Evolutionary conservation across 2,329 filamentous ascomycete genomes (phyloP).

Genomic region (Fusarium foetens): DNA sequence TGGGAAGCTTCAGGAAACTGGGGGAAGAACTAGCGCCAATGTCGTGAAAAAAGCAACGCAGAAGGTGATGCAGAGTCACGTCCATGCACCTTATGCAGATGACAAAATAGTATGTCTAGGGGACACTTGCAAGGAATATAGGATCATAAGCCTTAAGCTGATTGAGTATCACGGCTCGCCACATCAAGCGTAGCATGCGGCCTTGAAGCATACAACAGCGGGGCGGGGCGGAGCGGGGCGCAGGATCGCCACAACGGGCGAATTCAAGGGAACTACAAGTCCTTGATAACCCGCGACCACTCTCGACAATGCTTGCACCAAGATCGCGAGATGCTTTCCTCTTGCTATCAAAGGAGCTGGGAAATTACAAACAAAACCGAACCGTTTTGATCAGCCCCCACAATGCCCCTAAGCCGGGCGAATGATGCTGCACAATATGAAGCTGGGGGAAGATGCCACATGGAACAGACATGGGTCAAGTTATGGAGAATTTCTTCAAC

Average conservation of each 20-base stretch:
- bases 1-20: slow-evolving; percentile 1
- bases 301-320: neutral
- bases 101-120: slow-evolving; percentile 1
- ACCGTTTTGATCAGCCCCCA: slow-evolving; percentile 17
- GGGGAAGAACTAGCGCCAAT: neutral
- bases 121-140: neutral
- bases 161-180: slow-evolving; percentile 14
- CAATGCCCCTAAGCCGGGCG: neutral
- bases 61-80: slow-evolving; percentile 1
- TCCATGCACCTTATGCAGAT: slow-evolving; percentile 8
- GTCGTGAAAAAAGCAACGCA: neutral
- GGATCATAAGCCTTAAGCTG: slow-evolving; percentile 14
- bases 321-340: neutral
- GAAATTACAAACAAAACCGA: neutral
- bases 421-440: slow-evolving; percentile 23
- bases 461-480: slow-evolving; percentile 30
- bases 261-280: neutral
- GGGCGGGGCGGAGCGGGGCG: slow-evolving; percentile 35
- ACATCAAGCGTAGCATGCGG: neutral
- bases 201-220: slow-evolving; percentile 24
- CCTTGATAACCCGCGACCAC: slow-evolving; percentile 4
- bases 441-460: slow-evolving; percentile 33
- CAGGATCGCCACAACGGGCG: neutral
- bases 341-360: neutral
- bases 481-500: slow-evolving; percentile 22